phyloP scores from a whole-genome alignment of 192 early-diverging fungal genomes.

The Backusella psychrophila region DNA sequence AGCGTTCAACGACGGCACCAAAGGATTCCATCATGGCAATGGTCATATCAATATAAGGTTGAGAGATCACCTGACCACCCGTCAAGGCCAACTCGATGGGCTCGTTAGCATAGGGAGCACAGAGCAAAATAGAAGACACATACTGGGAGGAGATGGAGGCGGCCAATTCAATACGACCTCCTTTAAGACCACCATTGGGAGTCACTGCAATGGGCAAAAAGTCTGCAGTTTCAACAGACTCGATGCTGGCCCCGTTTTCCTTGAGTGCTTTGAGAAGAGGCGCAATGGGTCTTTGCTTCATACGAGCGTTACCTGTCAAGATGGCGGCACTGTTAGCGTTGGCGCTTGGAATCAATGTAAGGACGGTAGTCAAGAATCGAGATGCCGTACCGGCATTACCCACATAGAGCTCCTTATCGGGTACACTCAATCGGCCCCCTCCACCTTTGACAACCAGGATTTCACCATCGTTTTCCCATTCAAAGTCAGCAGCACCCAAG shows the following conservation, averaged over 20 bases:
- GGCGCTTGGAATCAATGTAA: constrained; percentile 63
- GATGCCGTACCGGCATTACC: constrained; percentile 98
- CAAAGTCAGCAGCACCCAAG: constrained; percentile 80
- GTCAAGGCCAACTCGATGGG: constrained; percentile 82
- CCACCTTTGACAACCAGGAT: constrained; percentile 85
- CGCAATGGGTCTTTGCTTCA: constrained; percentile 95
- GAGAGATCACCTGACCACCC: constrained; percentile 93
- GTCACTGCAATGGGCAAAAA: constrained; percentile 84
- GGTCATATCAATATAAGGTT: constrained; percentile 99
- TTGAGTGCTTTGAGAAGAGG: constrained; percentile 84
- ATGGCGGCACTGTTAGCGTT: constrained; percentile 45
- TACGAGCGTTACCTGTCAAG: constrained; percentile 94
- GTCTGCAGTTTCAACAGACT: constrained; percentile 76
- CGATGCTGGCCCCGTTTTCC: constrained; percentile 75
- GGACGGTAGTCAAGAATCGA: constrained; percentile 90
- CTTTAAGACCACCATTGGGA: constrained; percentile 74
- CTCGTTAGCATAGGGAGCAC: constrained; percentile 87
- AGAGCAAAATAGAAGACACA: constrained; percentile 94
- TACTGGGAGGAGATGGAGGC: constrained; percentile 97
- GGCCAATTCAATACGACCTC: constrained; percentile 85
- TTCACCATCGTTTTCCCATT: constrained; percentile 92
- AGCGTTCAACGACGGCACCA: constrained; percentile 74
- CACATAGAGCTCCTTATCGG: constrained; percentile 80
- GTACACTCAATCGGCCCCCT: constrained; percentile 71
- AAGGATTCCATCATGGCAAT: constrained; percentile 97